Conservation (phyloP, 805 yeast genomes). For the Myxozyma sirexii region DNA sequence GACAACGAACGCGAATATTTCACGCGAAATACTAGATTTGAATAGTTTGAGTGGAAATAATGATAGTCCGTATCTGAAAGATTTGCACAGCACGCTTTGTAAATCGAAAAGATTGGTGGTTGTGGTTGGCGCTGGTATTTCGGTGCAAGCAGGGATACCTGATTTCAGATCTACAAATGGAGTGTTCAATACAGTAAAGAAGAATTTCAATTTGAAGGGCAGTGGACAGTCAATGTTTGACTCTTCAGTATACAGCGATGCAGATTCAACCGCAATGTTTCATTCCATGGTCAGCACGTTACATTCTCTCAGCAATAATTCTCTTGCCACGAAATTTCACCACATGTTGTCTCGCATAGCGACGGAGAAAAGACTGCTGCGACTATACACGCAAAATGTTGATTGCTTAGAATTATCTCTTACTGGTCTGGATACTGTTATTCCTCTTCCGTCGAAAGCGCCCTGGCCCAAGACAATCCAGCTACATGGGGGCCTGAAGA, state of each 20-base stretch:
- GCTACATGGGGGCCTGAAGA: conserved; percentile 78
- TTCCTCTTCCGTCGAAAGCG: conserved; percentile 50
- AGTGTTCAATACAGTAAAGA: conserved; percentile 59
- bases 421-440: conserved; percentile 51
- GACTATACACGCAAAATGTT: conserved; percentile 87
- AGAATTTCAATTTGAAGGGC: conserved; percentile 44
- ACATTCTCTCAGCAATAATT: conserved; percentile 54
- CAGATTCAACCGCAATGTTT: conserved; percentile 61
- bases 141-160: conserved; percentile 90
- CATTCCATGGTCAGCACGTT: conserved; percentile 73
- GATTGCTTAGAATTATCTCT: conserved; percentile 75
- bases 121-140: conserved; percentile 87
- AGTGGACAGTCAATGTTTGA: conserved; percentile 76
- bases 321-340: conserved; percentile 79
- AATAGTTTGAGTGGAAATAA: neutral
- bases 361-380: conserved; percentile 60
- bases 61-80: conserved; percentile 1
- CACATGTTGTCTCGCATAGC: conserved; percentile 61
- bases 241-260: conserved; percentile 70
- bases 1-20: neutral
- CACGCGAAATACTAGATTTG: neutral
- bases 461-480: conserved; percentile 68
- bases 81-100: conserved; percentile 11
- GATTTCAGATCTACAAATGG: conserved; percentile 76
- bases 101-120: conserved; percentile 62